These are phyloP conservation scores for Effrenium voratum DNA, from an alignment of 73 alveolate species.

Conservation along the genomic window DNA sequence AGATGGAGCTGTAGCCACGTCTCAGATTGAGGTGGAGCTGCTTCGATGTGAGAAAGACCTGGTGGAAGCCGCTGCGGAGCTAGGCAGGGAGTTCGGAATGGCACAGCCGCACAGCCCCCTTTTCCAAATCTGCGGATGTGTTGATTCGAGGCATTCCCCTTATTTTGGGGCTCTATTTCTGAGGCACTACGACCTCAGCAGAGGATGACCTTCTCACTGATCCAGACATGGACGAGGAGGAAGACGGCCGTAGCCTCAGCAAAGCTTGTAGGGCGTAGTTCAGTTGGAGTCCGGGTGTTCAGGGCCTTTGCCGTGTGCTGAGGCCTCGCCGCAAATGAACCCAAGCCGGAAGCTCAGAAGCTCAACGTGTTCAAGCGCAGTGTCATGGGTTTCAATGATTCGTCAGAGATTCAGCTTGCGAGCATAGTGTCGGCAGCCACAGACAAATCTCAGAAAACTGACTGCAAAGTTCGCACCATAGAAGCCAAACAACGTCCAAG, in stretches of 20 bases:
- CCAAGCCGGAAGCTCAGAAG: too few relatives aligned
- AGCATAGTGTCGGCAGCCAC: too few relatives aligned
- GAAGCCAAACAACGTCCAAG: too few relatives aligned
- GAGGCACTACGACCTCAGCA: conserved; percentile 52
- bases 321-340: too few relatives aligned
- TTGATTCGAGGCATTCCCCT: not conserved
- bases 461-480: too few relatives aligned
- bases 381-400: too few relatives aligned
- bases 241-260: conserved; percentile 6
- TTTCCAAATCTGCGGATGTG: not conserved
- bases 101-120: not conserved
- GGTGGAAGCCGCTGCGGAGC: conserved; percentile 38
- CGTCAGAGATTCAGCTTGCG: too few relatives aligned
- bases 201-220: conserved; percentile 41
- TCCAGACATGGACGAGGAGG: conserved; percentile 38
- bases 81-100: not conserved
- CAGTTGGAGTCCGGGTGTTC: too few relatives aligned
- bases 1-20: not conserved
- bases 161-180: not conserved
- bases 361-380: too few relatives aligned
- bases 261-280: too few relatives aligned
- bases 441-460: too few relatives aligned
- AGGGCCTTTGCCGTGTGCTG: too few relatives aligned
- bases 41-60: conserved; percentile 23
- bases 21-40: not conserved